Evolutionary conservation across 352 stramenopile genomes (phyloP).

Genomic region (Phytophthora nicotianae): DNA sequence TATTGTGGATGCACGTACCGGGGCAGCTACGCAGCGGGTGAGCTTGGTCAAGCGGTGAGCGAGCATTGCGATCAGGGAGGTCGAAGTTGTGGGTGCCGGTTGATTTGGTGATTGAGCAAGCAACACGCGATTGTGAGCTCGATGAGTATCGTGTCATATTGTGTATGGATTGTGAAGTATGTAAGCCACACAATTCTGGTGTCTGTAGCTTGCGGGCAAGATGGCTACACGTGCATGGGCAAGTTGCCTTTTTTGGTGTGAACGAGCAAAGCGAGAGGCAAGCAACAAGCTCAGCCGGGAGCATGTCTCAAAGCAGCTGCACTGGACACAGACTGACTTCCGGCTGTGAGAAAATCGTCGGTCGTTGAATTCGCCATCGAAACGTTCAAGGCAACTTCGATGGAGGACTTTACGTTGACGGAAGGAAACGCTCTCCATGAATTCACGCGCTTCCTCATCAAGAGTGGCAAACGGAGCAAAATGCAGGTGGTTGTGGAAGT

Average conservation of each 20-base stretch:
- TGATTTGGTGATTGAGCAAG: slow-evolving; percentile 16
- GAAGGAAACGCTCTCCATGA: too few relatives aligned
- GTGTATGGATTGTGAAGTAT: neutral
- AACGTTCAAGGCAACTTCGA: neutral
- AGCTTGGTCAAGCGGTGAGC: slow-evolving; percentile 31
- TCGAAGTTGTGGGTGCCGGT: slow-evolving; percentile 18
- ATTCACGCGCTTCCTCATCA: too few relatives aligned
- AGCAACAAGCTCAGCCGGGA: slow-evolving; percentile 12
- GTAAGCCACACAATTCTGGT: neutral
- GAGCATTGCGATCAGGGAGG: slow-evolving; percentile 25
- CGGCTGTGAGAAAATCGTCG: slow-evolving; percentile 20
- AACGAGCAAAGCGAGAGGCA: slow-evolving; percentile 14
- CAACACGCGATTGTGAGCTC: slow-evolving; percentile 8
- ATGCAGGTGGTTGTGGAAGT: slow-evolving; percentile 14
- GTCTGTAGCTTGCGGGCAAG: neutral
- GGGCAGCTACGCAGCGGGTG: slow-evolving; percentile 23
- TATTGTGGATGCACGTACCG: slow-evolving; percentile 17
- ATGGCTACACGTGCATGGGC: slow-evolving; percentile 11
- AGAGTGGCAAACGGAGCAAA: too few relatives aligned
- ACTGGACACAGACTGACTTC: slow-evolving; percentile 16
- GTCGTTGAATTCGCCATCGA: slow-evolving; percentile 6
- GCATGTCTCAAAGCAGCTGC: slow-evolving; percentile 27
- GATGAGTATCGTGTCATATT: neutral
- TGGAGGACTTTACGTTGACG: neutral
- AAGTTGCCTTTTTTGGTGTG: slow-evolving; percentile 16